A percentile compares a stretch with the other conserved stretches of the same genome.
Conservation (phyloP, 73 alveolate species). For the Paramecium octaurelia region DNA sequence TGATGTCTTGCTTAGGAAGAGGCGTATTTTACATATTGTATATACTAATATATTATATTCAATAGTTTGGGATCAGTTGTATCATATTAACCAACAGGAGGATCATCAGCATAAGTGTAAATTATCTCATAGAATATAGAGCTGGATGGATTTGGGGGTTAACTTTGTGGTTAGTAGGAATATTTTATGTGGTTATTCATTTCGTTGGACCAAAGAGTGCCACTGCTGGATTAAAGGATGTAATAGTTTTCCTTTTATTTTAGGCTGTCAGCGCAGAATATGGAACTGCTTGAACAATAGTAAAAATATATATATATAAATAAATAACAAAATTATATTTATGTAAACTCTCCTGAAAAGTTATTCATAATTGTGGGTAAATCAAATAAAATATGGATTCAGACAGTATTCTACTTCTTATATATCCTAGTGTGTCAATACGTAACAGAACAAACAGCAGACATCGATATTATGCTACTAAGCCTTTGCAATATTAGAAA, state of each 20-base stretch:
- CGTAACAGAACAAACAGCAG: background rate
- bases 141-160: conserved; percentile 20
- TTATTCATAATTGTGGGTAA: conserved; percentile 25
- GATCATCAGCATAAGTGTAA: background rate
- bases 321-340: background rate
- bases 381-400: background rate
- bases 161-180: background rate
- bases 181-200: conserved; percentile 7
- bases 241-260: background rate
- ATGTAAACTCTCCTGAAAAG: background rate
- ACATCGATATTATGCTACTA: background rate
- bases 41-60: background rate
- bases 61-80: background rate
- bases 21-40: conserved; percentile 45
- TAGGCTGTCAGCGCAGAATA: background rate
- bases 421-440: background rate
- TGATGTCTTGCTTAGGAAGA: conserved; percentile 45
- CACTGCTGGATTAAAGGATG: background rate
- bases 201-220: background rate
- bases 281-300: background rate
- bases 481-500: background rate
- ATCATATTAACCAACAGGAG: background rate
- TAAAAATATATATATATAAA: background rate
- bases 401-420: background rate
- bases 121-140: background rate